Base-by-base conservation (phyloP, 192 early-diverging fungal species). In the Backusella sp. region DNA sequence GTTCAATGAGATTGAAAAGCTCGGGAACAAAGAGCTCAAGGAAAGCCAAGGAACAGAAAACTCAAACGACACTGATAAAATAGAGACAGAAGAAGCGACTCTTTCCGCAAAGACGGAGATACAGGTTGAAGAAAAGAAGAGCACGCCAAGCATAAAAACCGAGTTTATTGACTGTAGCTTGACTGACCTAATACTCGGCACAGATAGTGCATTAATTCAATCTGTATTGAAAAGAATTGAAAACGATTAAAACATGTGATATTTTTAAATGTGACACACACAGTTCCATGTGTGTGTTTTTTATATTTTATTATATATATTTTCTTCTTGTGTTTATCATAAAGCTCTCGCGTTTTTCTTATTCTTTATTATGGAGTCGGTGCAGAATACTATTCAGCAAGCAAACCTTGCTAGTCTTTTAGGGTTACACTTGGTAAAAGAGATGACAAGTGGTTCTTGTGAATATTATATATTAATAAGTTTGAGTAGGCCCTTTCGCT, bases 401-500 rank as follows among this genome's bases (percentile, higher is more conserved):
- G 70, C 76, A 42, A 77, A 73, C 70, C 34, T 81, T 2, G 76
- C 80, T 12, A 75, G 67, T 30, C 42, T 81, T 17, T 67, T 81
- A n/a, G 73, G 80, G 5, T 28, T 81, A 56, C 80, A 81, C 23
- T 66, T 81, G 65, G 80, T 81, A 77, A 23, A 65, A 62, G 9
- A 26, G 28, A 26, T 11, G 39, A 30, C 17, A 73, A 62, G 14
- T 23, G 8, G 4, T 35, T 4, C 62, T 23, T 37, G 28, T 34
- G 35, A 17, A 32, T 65, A 66, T n/a, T 65, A 66, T n/a, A 35
- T 5, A 53, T 19, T 66, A 41, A 53, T 15, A 28, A 15, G 8
- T 19, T 68, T 53, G 12, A 52, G 1, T 79, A 88, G 87, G 81
- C 77, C 11, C 68, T 88, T 28, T 78, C 83, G 41, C 80, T 88